These are phyloP conservation scores for Plasmodium blacklocki DNA, from an alignment of 169 alveolate genomes.

Conservation along the genomic window DNA sequence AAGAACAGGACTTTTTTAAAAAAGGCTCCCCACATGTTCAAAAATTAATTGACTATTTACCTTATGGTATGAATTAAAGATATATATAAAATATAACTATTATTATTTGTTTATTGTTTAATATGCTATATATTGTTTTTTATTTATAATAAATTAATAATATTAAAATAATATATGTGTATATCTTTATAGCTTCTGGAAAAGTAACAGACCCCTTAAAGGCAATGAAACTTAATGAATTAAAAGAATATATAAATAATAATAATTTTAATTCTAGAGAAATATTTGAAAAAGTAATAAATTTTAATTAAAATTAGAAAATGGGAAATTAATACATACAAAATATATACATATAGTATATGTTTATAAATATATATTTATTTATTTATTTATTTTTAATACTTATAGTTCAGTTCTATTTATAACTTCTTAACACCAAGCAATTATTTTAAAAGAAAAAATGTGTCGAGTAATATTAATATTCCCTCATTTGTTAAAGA, in stretches of 20 bases:
- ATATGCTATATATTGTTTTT: background rate
- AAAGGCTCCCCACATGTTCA: slow-evolving; percentile 64
- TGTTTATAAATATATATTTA: slow-evolving; percentile 6
- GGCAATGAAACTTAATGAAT: slow-evolving; percentile 33
- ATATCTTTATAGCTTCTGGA: slow-evolving; percentile 9
- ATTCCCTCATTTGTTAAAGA: slow-evolving; percentile 76
- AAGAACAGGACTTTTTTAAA: slow-evolving; percentile 78
- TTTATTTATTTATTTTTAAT: slow-evolving; percentile 30
- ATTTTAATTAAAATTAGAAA: slow-evolving; percentile 1
- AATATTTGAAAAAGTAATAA: slow-evolving; percentile 45
- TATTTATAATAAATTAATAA: background rate
- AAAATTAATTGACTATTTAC: slow-evolving; percentile 56
- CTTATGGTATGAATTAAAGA: slow-evolving; percentile 33
- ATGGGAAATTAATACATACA: background rate
- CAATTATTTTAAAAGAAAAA: slow-evolving; percentile 39
- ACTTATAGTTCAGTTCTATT: slow-evolving; percentile 26
- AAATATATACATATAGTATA: background rate
- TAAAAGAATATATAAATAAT: slow-evolving; percentile 34
- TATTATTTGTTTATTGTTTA: background rate
- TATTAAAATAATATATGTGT: background rate
- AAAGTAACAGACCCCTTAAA: slow-evolving; percentile 37
- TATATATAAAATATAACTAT: background rate
- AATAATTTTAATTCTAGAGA: slow-evolving; percentile 55
- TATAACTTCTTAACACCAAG: slow-evolving; percentile 72
- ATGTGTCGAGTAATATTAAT: slow-evolving; percentile 16